Evolutionary conservation across 805 yeast species (phyloP).

Genomic region (Yamadazyma scolyti): DNA sequence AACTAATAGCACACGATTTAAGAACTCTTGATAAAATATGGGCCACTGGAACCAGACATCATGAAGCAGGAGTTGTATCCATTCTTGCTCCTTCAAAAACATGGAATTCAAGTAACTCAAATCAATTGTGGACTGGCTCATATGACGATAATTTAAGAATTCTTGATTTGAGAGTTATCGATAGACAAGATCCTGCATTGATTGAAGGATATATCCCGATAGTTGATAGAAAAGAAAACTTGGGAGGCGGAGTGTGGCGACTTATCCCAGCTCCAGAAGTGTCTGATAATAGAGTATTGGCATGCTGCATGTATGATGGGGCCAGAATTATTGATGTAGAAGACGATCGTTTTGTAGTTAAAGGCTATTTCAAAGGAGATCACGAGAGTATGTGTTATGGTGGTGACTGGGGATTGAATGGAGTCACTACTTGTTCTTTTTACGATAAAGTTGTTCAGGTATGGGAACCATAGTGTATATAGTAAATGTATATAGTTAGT

Average conservation of each 20-base stretch:
- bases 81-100: conserved; percentile 46
- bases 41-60: conserved; percentile 49
- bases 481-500: conserved; percentile 5
- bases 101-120: conserved; percentile 45
- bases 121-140: conserved; percentile 77
- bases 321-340: conserved; percentile 56
- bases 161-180: conserved; percentile 63
- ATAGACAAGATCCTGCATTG: conserved; percentile 29
- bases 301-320: conserved; percentile 96
- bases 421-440: conserved; percentile 77
- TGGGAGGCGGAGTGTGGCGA: conserved; percentile 97
- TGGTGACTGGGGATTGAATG: conserved; percentile 74
- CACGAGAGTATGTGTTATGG: conserved; percentile 96
- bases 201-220: conserved; percentile 51
- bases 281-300: conserved; percentile 49
- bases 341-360: conserved; percentile 22
- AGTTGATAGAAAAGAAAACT: conserved; percentile 38
- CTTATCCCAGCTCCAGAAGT: conserved; percentile 56
- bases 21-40: conserved; percentile 36
- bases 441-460: conserved; percentile 79
- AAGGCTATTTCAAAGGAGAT: conserved; percentile 52
- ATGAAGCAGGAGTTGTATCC: conserved; percentile 89
- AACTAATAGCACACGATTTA: conserved; percentile 69
- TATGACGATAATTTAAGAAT: conserved; percentile 78
- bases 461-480: conserved; percentile 46